Conservation (phyloP, 306 rosid species). For the Pterocarpus macrocarpus region DNA sequence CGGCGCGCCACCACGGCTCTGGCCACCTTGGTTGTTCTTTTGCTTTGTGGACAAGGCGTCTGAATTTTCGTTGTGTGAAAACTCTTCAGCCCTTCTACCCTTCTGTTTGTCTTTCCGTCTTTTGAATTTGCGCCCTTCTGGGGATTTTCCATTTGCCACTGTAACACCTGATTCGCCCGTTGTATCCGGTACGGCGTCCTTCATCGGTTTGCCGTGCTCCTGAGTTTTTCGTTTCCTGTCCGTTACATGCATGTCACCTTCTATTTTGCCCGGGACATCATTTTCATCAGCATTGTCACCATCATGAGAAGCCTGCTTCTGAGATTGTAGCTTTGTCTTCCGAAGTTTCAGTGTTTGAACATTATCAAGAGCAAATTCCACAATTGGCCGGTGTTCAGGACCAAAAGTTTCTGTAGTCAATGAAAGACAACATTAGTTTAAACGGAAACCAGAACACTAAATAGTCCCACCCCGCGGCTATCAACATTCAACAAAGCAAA, state of each 20-base stretch:
- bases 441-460: background rate
- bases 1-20: slow-evolving; percentile 47
- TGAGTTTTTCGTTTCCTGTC: slow-evolving; percentile 61
- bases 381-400: slow-evolving; percentile 88
- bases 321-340: slow-evolving; percentile 65
- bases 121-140: slow-evolving; percentile 54
- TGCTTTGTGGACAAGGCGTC: slow-evolving; percentile 47
- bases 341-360: slow-evolving; percentile 77
- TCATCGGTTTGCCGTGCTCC: slow-evolving; percentile 50
- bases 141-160: slow-evolving; percentile 48
- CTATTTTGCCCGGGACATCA: slow-evolving; percentile 36
- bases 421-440: slow-evolving; percentile 31
- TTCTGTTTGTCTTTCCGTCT: slow-evolving; percentile 61
- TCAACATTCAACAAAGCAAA: slow-evolving; percentile 29
- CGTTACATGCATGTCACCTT: slow-evolving; percentile 44
- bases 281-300: slow-evolving; percentile 30
- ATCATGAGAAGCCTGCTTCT: slow-evolving; percentile 51
- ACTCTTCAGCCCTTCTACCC: slow-evolving; percentile 34
- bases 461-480: background rate
- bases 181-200: slow-evolving; percentile 41
- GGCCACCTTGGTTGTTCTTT: slow-evolving; percentile 46
- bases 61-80: slow-evolving; percentile 29
- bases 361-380: slow-evolving; percentile 94
- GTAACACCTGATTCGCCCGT: slow-evolving; percentile 44
- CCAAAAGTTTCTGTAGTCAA: slow-evolving; percentile 79